phyloP scores from a whole-genome alignment of 129 eudicot species.

The Smallanthus sonchifolius region DNA sequence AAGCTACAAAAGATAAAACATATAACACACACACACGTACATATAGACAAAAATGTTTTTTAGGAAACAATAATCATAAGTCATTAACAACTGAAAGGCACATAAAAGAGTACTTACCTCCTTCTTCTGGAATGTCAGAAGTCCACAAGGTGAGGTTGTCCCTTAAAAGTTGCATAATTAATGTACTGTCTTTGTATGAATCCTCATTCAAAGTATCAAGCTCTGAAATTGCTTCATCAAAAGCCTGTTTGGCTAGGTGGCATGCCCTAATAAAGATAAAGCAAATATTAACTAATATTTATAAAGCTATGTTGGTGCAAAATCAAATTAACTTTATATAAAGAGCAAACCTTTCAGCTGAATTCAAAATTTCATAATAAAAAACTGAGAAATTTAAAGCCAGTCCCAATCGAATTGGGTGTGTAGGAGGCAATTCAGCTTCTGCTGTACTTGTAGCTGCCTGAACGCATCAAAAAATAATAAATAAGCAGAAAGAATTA shows the following conservation, averaged over 20 bases:
- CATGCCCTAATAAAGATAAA: slow-evolving; percentile 37
- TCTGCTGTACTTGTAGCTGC: slow-evolving; percentile 52
- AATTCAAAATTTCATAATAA: slow-evolving; percentile 63
- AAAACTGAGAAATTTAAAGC: slow-evolving; percentile 65
- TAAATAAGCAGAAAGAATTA: neutral
- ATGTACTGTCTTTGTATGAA: slow-evolving; percentile 55
- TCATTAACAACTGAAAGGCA: neutral
- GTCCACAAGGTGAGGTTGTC: slow-evolving; percentile 63
- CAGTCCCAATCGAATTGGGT: slow-evolving; percentile 60
- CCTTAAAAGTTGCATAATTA: slow-evolving; percentile 56
- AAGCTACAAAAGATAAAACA: neutral
- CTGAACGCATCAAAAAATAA: slow-evolving; percentile 28
- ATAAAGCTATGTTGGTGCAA: neutral
- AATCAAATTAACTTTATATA: slow-evolving; percentile 4
- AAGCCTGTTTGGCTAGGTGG: slow-evolving; percentile 53
- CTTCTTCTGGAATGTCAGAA: slow-evolving; percentile 49
- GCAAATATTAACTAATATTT: neutral
- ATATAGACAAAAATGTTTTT: neutral
- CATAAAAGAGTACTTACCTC: slow-evolving; percentile 27
- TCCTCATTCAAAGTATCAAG: slow-evolving; percentile 54
- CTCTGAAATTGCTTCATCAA: slow-evolving; percentile 59
- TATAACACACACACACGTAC: neutral
- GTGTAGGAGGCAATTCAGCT: slow-evolving; percentile 60
- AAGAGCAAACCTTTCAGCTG: slow-evolving; percentile 49
- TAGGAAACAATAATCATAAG: neutral